Evolutionary conservation across 495 filamentous ascomycete genomes (phyloP), one percentile per base, ranked within the genome.

Genomic region (Tuber magnatum): DNA sequence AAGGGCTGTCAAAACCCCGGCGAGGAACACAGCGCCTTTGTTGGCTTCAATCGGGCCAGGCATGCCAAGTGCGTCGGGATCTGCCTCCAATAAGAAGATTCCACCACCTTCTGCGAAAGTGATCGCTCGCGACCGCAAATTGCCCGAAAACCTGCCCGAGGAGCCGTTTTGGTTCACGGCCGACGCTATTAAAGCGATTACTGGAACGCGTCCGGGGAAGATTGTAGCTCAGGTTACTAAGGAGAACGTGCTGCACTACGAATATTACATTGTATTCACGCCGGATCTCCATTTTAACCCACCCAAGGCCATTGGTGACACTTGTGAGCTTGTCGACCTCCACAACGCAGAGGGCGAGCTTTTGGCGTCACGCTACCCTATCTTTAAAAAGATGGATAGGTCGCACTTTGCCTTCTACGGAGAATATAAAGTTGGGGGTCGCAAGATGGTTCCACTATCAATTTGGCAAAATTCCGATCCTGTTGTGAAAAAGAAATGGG

Each of bases 261-360:
- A 42, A 46, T 46, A 70, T 42, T 79, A 79, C 39, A 79, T 79
- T 22, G 78, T 76, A 38, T 68, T 79, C 32, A 69, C 77, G 22
- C 44, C 72, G 20, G 77, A 79, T 41, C 76, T 77, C 6, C 77
- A 79, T 39, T 79, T 79, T 32, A 69, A 79, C 1, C 77, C 76
- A 22, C 77, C 77, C 1, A 68, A 71, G 4, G 70, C 72, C 6
- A 75, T 79, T 70, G 70, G 77, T 44, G 76, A 79, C 72, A 75
- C 78, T 12, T 73, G 76, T 5, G 77, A 78, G 46, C 69, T 79
- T 24, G n/a, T 79, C 20, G 77, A 79, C 48, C 68, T 79, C n/a
- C 71, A 79, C 5, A 77, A 77, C 9, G 61, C 78, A 32, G 76
- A 79, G 20, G 76, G 75, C 39, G 70, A 65, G 3, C 61, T 79